A percentile compares a stretch with the other conserved stretches of the same genome.
phyloP scores from a whole-genome alignment of 345 rosid species.

The Bruguiera gymnorhiza region DNA sequence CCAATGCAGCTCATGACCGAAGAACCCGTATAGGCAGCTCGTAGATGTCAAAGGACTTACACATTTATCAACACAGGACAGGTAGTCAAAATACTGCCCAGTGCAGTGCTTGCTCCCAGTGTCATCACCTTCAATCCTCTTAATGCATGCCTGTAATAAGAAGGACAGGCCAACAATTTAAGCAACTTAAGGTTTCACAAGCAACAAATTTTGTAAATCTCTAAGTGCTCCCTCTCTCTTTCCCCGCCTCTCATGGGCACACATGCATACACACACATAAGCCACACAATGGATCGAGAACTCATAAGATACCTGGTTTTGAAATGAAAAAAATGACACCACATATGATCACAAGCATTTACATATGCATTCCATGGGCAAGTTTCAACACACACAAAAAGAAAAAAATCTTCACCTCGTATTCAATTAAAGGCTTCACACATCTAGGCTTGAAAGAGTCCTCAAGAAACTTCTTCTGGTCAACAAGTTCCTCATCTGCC shows the following conservation, averaged over 20 bases:
- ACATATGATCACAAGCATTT: too few species aligned
- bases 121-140: slow-evolving; percentile 33
- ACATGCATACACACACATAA: too few species aligned
- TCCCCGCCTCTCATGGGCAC: too few species aligned
- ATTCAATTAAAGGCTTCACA: slow-evolving; percentile 48
- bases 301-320: too few species aligned
- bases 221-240: neutral
- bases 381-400: too few species aligned
- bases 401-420: slow-evolving; percentile 25
- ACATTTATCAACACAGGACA: slow-evolving; percentile 30
- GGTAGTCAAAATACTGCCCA: slow-evolving; percentile 41
- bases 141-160: slow-evolving; percentile 31
- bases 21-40: neutral
- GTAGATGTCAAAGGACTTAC: slow-evolving; percentile 12
- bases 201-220: neutral
- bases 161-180: neutral
- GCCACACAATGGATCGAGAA: too few species aligned
- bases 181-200: neutral
- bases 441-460: slow-evolving; percentile 51
- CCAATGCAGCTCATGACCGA: neutral
- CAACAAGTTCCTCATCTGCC: slow-evolving; percentile 51
- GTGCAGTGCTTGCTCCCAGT: slow-evolving; percentile 32
- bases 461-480: slow-evolving; percentile 53
- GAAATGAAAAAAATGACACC: too few species aligned
- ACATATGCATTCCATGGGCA: too few species aligned